A percentile compares a stretch with the other conserved stretches of the same genome.
phyloP scores from a whole-genome alignment of 2,329 filamentous ascomycete genomes.

The Penicillium griseofulvum region DNA sequence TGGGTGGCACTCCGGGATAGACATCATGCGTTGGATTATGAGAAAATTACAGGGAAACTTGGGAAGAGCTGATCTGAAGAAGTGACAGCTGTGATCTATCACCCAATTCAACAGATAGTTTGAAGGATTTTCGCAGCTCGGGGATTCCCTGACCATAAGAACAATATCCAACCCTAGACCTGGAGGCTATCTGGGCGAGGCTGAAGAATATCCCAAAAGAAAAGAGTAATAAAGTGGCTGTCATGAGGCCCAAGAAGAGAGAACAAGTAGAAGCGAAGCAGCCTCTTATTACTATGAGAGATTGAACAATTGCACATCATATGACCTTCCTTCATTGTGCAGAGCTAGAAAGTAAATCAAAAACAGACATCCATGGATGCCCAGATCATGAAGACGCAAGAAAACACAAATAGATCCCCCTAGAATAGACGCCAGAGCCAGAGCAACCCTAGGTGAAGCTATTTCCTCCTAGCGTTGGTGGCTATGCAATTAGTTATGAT shows the following conservation, averaged over 20 bases:
- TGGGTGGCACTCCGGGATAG: too few relatives aligned
- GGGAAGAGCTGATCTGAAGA: too few relatives aligned
- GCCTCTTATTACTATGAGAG: neutral
- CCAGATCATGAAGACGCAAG: constrained; percentile 5
- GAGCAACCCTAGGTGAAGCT: neutral
- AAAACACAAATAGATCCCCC: neutral
- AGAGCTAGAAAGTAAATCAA: constrained; percentile 1
- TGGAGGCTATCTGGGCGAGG: too few relatives aligned
- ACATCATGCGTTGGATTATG: too few relatives aligned
- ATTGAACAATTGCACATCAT: neutral
- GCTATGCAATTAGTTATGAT: constrained; percentile 8
- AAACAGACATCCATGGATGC: neutral
- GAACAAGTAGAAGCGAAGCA: neutral
- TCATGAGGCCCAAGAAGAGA: neutral
- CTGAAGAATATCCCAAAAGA: too few relatives aligned
- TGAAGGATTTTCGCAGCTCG: too few relatives aligned
- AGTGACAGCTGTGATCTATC: too few relatives aligned
- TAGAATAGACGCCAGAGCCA: constrained; percentile 2
- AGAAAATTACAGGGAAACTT: too few relatives aligned
- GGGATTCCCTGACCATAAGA: too few relatives aligned
- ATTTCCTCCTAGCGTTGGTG: neutral
- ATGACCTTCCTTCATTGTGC: constrained; percentile 5
- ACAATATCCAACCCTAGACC: too few relatives aligned
- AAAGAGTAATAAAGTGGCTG: too few relatives aligned
- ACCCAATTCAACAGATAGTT: too few relatives aligned